A percentile compares a stretch with the other conserved stretches of the same genome.
Evolutionary conservation across 768 basidiomycete species (phyloP).

Genomic region (Suillus occidentalis): DNA sequence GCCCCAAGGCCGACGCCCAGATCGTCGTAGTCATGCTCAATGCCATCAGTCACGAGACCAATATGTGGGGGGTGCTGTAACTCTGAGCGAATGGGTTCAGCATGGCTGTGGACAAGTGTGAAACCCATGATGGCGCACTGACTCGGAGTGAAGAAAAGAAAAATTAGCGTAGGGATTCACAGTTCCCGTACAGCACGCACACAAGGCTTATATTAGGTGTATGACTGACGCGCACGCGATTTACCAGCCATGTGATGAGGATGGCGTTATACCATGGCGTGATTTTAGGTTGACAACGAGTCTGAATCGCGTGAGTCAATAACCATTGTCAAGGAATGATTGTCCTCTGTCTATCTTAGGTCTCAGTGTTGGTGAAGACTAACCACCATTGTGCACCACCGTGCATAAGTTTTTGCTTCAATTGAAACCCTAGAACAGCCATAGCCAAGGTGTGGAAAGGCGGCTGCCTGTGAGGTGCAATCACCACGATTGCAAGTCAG

Average conservation of each 20-base stretch:
- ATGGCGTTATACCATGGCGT: constrained; percentile 31
- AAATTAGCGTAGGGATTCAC: background rate
- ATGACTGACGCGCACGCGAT: constrained; percentile 1
- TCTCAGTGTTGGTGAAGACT: background rate
- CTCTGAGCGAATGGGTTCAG: background rate
- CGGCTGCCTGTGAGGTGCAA: background rate
- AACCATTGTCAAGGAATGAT: constrained; percentile 1
- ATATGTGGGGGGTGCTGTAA: background rate
- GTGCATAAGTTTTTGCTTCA: background rate
- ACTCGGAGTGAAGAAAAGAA: background rate
- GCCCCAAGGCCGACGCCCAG: background rate
- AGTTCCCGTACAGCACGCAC: background rate
- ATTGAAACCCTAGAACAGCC: background rate
- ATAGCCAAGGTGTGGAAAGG: background rate
- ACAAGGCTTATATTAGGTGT: constrained; percentile 1
- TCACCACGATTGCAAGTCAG: background rate
- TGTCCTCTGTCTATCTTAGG: background rate
- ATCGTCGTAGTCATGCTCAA: background rate
- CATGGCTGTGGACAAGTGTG: background rate
- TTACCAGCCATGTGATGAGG: background rate
- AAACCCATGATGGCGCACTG: background rate
- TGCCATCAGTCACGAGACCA: background rate
- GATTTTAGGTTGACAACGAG: constrained; percentile 27
- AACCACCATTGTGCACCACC: constrained; percentile 3
- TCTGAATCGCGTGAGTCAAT: no score